phyloP scores from a whole-genome alignment of 371 early-diverging fungal species.

The Mucor sp. region DNA sequence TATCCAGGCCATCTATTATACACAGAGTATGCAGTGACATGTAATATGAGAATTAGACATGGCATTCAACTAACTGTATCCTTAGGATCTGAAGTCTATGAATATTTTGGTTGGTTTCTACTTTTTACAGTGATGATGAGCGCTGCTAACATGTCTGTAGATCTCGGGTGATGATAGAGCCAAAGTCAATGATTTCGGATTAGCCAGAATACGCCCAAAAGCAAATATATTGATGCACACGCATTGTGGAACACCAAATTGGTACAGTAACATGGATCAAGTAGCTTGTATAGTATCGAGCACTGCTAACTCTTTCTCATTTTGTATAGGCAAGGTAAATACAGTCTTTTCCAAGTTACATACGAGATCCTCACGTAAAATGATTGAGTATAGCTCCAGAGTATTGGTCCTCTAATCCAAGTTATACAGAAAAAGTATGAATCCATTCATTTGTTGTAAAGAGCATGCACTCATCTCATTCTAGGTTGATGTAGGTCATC shows the following conservation, averaged over 20 bases:
- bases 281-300: no score
- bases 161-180: conserved; percentile 68
- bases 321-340: conserved; percentile 11
- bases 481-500: conserved; percentile 37
- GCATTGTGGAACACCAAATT: conserved; percentile 79
- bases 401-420: conserved; percentile 71
- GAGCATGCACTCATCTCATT: neutral
- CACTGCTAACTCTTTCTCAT: no score
- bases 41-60: no score
- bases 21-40: conserved; percentile 32
- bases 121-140: neutral
- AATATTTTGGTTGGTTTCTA: conserved; percentile 63
- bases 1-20: conserved; percentile 45
- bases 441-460: neutral
- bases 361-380: neutral
- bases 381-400: conserved; percentile 60
- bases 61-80: no score
- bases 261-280: conserved; percentile 46
- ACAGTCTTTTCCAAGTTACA: no score
- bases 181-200: conserved; percentile 83
- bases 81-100: conserved; percentile 83
- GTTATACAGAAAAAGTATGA: conserved; percentile 78
- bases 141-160: conserved; percentile 16
- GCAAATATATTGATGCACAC: conserved; percentile 71
- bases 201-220: conserved; percentile 74